phyloP scores from a whole-genome alignment of 371 early-diverging fungal species.

The Massospora cicadina region DNA sequence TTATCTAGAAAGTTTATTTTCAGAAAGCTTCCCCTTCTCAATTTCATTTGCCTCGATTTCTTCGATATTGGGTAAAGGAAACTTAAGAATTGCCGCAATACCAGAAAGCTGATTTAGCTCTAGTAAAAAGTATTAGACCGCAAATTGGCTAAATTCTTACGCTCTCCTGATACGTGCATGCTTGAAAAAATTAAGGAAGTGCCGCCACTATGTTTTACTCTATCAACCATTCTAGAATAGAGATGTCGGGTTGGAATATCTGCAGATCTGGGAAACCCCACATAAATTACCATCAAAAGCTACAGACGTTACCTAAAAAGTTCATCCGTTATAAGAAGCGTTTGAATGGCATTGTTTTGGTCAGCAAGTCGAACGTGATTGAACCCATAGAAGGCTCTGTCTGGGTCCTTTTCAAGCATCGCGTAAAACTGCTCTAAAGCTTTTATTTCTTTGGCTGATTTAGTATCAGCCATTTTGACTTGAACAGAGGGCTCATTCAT shows the following conservation, averaged over 20 bases:
- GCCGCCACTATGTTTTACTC: constrained; percentile 58
- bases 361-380: constrained; percentile 68
- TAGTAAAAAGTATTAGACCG: constrained; percentile 11
- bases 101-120: constrained; percentile 83
- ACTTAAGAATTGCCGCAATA: constrained; percentile 83
- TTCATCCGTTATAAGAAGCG: constrained; percentile 75
- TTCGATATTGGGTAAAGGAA: constrained; percentile 49
- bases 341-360: constrained; percentile 68
- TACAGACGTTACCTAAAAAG: constrained; percentile 44
- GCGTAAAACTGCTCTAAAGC: constrained; percentile 71
- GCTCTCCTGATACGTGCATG: constrained; percentile 85
- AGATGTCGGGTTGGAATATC: constrained; percentile 64
- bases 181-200: constrained; percentile 75
- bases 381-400: constrained; percentile 81
- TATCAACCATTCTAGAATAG: constrained; percentile 73
- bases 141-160: constrained; percentile 23
- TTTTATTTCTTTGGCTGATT: constrained; percentile 68
- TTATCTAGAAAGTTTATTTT: neutral
- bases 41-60: constrained; percentile 20
- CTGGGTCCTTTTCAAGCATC: constrained; percentile 75
- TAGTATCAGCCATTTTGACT: constrained; percentile 71
- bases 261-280: constrained; percentile 30
- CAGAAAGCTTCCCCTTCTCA: neutral
- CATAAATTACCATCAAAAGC: neutral
- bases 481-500: constrained; percentile 74